These are phyloP conservation scores for Talaromyces verruculosus DNA, from an alignment of 2,329 filamentous ascomycete species.

Conservation along the genomic window DNA sequence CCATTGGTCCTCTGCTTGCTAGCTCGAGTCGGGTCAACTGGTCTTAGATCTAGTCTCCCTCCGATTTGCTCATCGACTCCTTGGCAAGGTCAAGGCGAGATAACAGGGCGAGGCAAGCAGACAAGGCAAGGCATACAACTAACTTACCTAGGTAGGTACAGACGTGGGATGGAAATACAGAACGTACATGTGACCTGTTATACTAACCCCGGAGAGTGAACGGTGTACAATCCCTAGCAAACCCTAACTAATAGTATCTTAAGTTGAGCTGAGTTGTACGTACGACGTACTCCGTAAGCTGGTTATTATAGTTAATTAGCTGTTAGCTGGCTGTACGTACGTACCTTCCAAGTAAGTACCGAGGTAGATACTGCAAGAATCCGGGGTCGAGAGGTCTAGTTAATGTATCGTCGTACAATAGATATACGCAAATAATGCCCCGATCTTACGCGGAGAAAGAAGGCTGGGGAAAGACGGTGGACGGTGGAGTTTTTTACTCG, in stretches of 20 bases:
- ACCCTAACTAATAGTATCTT: too few relatives aligned
- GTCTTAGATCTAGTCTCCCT: neutral
- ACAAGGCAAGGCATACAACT: neutral
- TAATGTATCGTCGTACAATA: neutral
- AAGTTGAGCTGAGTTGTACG: neutral
- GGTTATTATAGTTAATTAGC: neutral
- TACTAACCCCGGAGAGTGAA: neutral
- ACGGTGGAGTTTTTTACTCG: neutral
- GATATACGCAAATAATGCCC: too few relatives aligned
- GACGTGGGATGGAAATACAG: neutral
- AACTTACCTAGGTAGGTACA: constrained; percentile 1
- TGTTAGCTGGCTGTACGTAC: neutral
- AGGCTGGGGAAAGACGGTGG: neutral
- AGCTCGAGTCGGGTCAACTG: neutral
- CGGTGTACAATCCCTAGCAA: neutral
- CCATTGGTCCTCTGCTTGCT: neutral
- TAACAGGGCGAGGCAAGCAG: neutral
- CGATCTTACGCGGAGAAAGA: neutral
- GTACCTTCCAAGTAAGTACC: neutral
- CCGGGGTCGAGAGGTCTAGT: neutral
- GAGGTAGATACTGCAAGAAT: neutral
- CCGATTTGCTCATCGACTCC: constrained; percentile 1
- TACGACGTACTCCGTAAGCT: neutral
- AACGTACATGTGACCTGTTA: neutral
- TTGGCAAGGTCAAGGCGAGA: neutral